Conservation (phyloP, 495 filamentous ascomycete species). For the Aspergillus hancockii region DNA sequence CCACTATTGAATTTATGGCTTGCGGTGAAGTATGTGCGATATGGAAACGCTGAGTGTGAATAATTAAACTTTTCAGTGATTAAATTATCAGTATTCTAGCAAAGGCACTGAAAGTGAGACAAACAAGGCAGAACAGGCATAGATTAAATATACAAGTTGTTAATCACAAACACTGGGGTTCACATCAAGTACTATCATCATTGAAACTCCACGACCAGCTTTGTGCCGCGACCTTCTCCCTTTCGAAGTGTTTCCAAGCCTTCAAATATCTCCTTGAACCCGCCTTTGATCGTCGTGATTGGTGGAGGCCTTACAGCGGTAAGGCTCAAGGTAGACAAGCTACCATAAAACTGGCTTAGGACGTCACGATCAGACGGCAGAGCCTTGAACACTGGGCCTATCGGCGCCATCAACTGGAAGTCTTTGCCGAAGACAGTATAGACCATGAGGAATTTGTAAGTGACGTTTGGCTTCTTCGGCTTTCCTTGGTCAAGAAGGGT, state of each 20-base stretch:
- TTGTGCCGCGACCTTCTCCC: conserved; percentile 18
- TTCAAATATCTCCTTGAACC: conserved; percentile 11
- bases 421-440: conserved; percentile 20
- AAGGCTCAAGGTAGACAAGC: conserved; percentile 4
- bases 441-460: conserved; percentile 18
- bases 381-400: conserved; percentile 23
- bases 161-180: too few species aligned
- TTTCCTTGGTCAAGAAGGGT: conserved; percentile 21
- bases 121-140: too few species aligned
- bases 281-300: conserved; percentile 10
- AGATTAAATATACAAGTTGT: too few species aligned
- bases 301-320: conserved; percentile 17
- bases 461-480: conserved; percentile 10
- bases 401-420: conserved; percentile 22
- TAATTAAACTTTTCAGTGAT: too few species aligned
- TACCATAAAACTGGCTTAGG: conserved; percentile 17
- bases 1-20: too few species aligned
- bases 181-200: too few species aligned
- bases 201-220: conserved; percentile 21
- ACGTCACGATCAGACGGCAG: conserved; percentile 17
- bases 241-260: conserved; percentile 22
- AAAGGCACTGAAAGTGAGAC: too few species aligned
- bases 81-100: too few species aligned
- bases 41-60: too few species aligned
- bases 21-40: too few species aligned